Evolutionary conservation across 371 early-diverging fungal species (phyloP), one percentile per base, ranked within the genome.

Genomic region (Mortierella sp.): DNA sequence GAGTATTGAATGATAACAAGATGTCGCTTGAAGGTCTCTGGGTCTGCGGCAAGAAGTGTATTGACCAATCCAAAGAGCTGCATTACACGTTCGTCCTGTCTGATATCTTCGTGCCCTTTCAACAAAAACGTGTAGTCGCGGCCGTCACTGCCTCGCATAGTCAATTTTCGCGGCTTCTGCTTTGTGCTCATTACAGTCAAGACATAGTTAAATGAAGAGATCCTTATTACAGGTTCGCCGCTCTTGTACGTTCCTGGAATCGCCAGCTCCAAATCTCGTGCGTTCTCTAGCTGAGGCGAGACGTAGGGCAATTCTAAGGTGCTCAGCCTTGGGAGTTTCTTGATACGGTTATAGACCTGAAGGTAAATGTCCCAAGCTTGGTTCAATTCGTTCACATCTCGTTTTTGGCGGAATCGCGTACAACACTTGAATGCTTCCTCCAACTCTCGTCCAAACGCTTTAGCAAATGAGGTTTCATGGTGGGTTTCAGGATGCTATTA

Each of bases 21-120:
- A 70, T 97, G 96, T 1, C 98, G 91, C 72, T 96, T 95, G 83
- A 96, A 94, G 0, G 98, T 97, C 73, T 98, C 98, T 2, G 95
- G 86, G 78, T 98, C 97, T 2, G 89, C 86, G 12, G 85, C 85
- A 2, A 99, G 89, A 23, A 98, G 81, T 13, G 96, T 97, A 83
- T 98, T 99, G 61, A 98, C 94, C 15, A 99, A 92, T 1, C 97
- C 98, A 88, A 99, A 99, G 56, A 98, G 83, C 80, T 99, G 99
- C 99, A 99, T 99, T 7, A 97, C 99, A 60, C 99, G 93, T 85
- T 99, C 99, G 83, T 99, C 99, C 84, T 98, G 98, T 54, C 99
- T 92, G 28, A 99, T 83, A 89, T 99, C 99, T 86, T 98, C 99
- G 73, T 97, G 98, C 8, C 97, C 99, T 88, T 99, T 99, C 61